A percentile compares a stretch with the other conserved stretches of the same genome.
Conservation (phyloP, 495 filamentous ascomycete species). For the Penicillium mononematosum region DNA sequence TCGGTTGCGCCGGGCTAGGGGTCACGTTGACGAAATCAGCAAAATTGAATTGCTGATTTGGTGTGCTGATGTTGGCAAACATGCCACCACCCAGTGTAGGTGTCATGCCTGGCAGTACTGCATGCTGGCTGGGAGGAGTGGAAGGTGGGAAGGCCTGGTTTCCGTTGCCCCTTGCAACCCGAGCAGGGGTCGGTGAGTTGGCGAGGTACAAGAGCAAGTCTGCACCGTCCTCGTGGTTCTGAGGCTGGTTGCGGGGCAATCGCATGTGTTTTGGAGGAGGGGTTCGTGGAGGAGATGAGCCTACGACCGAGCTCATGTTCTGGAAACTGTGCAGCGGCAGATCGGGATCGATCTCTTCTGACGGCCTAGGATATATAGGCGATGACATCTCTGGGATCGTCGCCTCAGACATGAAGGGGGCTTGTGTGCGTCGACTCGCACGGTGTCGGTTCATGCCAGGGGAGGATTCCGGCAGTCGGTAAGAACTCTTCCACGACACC, state of each 20-base stretch:
- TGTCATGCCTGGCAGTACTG: constrained; percentile 61
- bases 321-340: constrained; percentile 76
- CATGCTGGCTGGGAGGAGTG: constrained; percentile 79
- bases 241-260: constrained; percentile 42
- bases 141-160: constrained; percentile 66
- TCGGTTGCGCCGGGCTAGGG: constrained; percentile 86
- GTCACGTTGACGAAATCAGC: constrained; percentile 97
- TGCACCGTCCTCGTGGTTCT: constrained; percentile 74
- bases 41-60: constrained; percentile 80
- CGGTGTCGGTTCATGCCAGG: constrained; percentile 53
- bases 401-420: constrained; percentile 72
- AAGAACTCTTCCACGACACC: constrained; percentile 67
- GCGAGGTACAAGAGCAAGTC: constrained; percentile 90
- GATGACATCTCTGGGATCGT: constrained; percentile 61
- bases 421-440: constrained; percentile 48
- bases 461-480: constrained; percentile 78
- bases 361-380: constrained; percentile 59
- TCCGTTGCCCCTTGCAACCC: constrained; percentile 38
- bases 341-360: constrained; percentile 71
- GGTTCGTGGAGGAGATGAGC: constrained; percentile 77
- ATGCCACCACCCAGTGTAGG: constrained; percentile 70
- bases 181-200: constrained; percentile 84
- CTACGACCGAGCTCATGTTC: constrained; percentile 51
- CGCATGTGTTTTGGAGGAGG: constrained; percentile 68
- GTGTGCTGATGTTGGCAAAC: constrained; percentile 57